A percentile compares a stretch with the other conserved stretches of the same genome.
phyloP scores from a whole-genome alignment of 1,284 basidiomycete genomes.

The Tilletia walkeri region DNA sequence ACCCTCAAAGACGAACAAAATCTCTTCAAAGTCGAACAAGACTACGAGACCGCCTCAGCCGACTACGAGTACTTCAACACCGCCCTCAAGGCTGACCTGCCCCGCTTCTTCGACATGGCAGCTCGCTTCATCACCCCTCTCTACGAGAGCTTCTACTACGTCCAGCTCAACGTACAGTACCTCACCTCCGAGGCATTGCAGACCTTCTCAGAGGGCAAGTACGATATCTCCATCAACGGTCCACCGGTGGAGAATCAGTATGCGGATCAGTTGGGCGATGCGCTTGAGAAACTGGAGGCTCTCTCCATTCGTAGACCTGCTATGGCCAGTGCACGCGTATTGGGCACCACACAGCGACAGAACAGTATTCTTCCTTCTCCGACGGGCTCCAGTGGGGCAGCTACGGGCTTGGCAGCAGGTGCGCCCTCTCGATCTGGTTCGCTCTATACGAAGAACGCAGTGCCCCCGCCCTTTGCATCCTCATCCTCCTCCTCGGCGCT shows the following conservation, averaged over 20 bases:
- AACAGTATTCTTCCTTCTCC: not conserved
- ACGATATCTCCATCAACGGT: constrained; percentile 70
- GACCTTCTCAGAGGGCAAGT: constrained; percentile 75
- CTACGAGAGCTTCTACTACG: constrained; percentile 98
- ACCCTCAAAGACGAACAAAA: constrained; percentile 56
- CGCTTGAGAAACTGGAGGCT: constrained; percentile 62
- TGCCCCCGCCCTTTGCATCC: not conserved
- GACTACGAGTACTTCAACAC: constrained; percentile 97
- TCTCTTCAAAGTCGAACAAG: constrained; percentile 81
- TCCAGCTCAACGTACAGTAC: constrained; percentile 97
- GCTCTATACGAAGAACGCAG: not conserved
- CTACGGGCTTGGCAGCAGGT: constrained; percentile 22
- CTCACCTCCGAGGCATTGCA: constrained; percentile 88
- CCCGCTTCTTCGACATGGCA: constrained; percentile 81
- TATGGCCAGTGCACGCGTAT: constrained; percentile 33
- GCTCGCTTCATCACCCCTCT: constrained; percentile 91
- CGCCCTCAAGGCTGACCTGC: constrained; percentile 86
- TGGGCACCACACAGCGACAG: constrained; percentile 24
- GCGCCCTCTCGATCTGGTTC: constrained; percentile 20
- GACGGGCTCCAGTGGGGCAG: not conserved
- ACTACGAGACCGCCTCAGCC: constrained; percentile 87
- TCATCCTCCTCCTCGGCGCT: not conserved
- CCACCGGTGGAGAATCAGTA: constrained; percentile 70
- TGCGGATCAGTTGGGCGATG: constrained; percentile 74
- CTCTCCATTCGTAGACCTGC: constrained; percentile 45